Evolutionary conservation across 495 filamentous ascomycete species (phyloP).

Genomic region (Penicillium ochrochloron): DNA sequence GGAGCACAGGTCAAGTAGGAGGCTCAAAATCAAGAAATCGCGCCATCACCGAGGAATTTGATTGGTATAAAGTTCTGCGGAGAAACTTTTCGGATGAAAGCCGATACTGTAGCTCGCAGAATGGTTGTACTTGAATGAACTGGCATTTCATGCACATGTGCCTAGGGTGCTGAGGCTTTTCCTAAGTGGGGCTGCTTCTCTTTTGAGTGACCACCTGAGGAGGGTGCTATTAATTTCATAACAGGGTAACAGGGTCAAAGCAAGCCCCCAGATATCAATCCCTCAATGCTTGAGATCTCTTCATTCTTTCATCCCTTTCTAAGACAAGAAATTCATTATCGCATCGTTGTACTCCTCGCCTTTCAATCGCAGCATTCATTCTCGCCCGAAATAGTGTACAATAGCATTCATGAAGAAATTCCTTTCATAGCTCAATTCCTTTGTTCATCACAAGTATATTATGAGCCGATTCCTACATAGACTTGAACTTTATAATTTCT

Average conservation of each 20-base stretch:
- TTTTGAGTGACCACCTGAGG: neutral
- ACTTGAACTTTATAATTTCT: neutral
- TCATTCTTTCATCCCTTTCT: neutral
- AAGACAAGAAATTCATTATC: neutral
- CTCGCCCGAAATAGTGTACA: neutral
- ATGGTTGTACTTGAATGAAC: too few relatives aligned
- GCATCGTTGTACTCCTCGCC: neutral
- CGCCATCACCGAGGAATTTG: too few relatives aligned
- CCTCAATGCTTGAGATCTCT: neutral
- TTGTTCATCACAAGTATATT: neutral
- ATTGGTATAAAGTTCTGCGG: too few relatives aligned
- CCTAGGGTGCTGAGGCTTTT: neutral
- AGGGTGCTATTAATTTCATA: neutral
- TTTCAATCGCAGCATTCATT: neutral
- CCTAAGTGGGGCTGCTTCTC: too few relatives aligned
- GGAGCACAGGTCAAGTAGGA: too few relatives aligned
- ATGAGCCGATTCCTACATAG: neutral
- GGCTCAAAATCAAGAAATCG: too few relatives aligned
- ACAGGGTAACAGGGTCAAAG: neutral
- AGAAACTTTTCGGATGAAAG: too few relatives aligned
- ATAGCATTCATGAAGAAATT: neutral
- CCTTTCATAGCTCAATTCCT: neutral
- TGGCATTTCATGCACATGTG: too few relatives aligned
- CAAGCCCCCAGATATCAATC: neutral
- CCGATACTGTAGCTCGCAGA: too few relatives aligned